Percentiles rank a stretch among this genome's conserved stretches.
phyloP scores from a whole-genome alignment of 352 stramenopile genomes.

The Elongisporangium undulatum region DNA sequence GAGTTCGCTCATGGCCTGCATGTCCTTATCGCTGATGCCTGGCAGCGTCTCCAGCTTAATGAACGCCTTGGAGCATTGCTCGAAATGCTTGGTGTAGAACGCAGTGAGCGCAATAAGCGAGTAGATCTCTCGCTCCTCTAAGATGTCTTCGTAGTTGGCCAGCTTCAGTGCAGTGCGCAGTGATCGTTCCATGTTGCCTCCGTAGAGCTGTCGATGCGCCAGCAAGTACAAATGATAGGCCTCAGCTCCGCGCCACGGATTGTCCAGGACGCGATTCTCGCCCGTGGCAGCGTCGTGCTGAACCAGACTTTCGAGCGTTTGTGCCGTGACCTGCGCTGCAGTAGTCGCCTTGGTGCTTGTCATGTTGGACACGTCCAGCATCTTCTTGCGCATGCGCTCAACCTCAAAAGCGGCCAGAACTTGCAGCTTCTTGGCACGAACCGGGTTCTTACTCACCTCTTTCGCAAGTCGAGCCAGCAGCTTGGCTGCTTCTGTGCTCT shows the following conservation, averaged over 20 bases:
- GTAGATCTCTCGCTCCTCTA: conserved; percentile 90
- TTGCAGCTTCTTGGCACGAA: conserved; percentile 92
- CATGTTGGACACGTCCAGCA: conserved; percentile 72
- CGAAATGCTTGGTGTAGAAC: conserved; percentile 90
- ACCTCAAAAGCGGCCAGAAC: conserved; percentile 93
- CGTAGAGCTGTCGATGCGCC: conserved; percentile 90
- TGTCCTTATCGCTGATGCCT: conserved; percentile 51
- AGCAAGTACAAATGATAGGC: conserved; percentile 94
- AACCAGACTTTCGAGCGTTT: conserved; percentile 91
- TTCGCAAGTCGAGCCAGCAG: conserved; percentile 86
- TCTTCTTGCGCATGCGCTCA: conserved; percentile 89
- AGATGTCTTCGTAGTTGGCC: conserved; percentile 89
- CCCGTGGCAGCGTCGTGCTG: conserved; percentile 81
- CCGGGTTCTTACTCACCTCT: conserved; percentile 74
- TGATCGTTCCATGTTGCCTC: conserved; percentile 71
- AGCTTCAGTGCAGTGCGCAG: conserved; percentile 87
- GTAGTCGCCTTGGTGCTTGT: conserved; percentile 61
- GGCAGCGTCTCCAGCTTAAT: conserved; percentile 91
- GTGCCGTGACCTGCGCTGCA: conserved; percentile 78
- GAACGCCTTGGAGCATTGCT: conserved; percentile 89
- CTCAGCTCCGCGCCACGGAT: conserved; percentile 91
- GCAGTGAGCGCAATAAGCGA: conserved; percentile 90
- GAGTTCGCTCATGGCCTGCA: conserved; percentile 54
- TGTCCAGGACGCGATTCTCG: conserved; percentile 85
- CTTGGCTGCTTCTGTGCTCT: conserved; percentile 90